Percentiles rank a stretch among this genome's conserved stretches.
Evolutionary conservation across 2,329 filamentous ascomycete genomes (phyloP).

Genomic region (Didymosphaeria variabile): DNA sequence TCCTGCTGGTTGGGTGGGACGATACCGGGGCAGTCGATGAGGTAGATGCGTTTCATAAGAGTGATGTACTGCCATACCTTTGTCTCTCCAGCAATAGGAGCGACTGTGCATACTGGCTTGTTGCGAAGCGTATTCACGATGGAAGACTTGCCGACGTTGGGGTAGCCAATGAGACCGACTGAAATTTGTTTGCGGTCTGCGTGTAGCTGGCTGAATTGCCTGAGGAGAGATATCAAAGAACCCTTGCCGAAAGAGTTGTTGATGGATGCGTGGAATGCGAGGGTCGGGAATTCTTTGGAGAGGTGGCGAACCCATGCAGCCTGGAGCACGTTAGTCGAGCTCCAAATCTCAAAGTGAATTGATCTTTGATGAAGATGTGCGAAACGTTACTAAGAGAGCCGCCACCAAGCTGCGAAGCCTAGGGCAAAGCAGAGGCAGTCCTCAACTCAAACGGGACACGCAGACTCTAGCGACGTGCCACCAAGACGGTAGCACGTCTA

Average conservation of each 20-base stretch:
- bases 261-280: conserved; percentile 93
- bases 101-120: conserved; percentile 93
- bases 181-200: conserved; percentile 93
- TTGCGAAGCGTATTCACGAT: conserved; percentile 96
- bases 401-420: conserved; percentile 69
- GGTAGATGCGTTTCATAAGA: conserved; percentile 90
- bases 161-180: conserved; percentile 87
- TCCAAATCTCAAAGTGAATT: conserved; percentile 27
- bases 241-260: conserved; percentile 98
- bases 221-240: conserved; percentile 86
- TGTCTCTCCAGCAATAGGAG: conserved; percentile 94
- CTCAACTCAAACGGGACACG: conserved; percentile 99
- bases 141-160: conserved; percentile 94
- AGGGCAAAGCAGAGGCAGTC: conserved; percentile 71
- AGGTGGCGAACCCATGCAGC: conserved; percentile 90
- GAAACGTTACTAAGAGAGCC: conserved; percentile 99
- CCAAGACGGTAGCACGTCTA: conserved; percentile 90
- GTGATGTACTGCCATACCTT: conserved; percentile 99
- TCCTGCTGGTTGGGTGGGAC: conserved; percentile 89
- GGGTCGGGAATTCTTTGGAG: conserved; percentile 90
- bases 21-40: conserved; percentile 97
- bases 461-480: conserved; percentile 75
- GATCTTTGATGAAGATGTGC: conserved; percentile 68
- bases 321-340: conserved; percentile 59
- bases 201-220: conserved; percentile 92